A percentile compares a stretch with the other conserved stretches of the same genome.
phyloP scores from a whole-genome alignment of 2,329 filamentous ascomycete species.

The Colletotrichum cereale region DNA sequence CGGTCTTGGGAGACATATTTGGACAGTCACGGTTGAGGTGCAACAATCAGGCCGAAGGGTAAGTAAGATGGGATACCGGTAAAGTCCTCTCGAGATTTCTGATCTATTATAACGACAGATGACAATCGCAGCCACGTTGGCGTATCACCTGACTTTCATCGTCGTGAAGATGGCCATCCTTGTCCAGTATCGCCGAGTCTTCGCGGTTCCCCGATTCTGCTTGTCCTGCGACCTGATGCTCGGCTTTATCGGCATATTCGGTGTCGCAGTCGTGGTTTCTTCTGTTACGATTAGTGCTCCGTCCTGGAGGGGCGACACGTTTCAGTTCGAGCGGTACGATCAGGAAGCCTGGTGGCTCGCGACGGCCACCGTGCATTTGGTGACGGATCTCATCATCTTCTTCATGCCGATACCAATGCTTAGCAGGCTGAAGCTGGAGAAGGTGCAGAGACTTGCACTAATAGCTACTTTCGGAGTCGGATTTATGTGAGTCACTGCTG shows the following conservation, averaged over 20 bases:
- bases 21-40: slow-evolving; percentile 9
- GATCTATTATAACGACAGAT: not conserved
- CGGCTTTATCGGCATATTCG: slow-evolving; percentile 22
- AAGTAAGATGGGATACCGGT: no score
- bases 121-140: slow-evolving; percentile 12
- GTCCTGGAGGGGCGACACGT: slow-evolving; percentile 24
- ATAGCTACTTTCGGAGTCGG: slow-evolving; percentile 34
- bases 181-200: slow-evolving; percentile 25
- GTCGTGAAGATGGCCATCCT: slow-evolving; percentile 30
- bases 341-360: slow-evolving; percentile 24
- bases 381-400: slow-evolving; percentile 34
- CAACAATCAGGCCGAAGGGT: slow-evolving; percentile 25
- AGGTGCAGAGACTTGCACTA: slow-evolving; percentile 4
- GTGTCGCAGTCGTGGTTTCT: slow-evolving; percentile 21
- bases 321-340: slow-evolving; percentile 10
- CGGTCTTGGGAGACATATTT: slow-evolving; percentile 17
- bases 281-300: slow-evolving; percentile 16
- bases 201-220: slow-evolving; percentile 4
- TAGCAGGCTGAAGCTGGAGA: slow-evolving; percentile 16
- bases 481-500: slow-evolving; percentile 24
- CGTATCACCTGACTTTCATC: slow-evolving; percentile 27
- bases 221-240: slow-evolving; percentile 21
- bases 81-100: not conserved
- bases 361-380: slow-evolving; percentile 19
- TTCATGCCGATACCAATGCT: slow-evolving; percentile 32